Base-by-base conservation (phyloP, 345 rosid species). In the Syzygium jambos region DNA sequence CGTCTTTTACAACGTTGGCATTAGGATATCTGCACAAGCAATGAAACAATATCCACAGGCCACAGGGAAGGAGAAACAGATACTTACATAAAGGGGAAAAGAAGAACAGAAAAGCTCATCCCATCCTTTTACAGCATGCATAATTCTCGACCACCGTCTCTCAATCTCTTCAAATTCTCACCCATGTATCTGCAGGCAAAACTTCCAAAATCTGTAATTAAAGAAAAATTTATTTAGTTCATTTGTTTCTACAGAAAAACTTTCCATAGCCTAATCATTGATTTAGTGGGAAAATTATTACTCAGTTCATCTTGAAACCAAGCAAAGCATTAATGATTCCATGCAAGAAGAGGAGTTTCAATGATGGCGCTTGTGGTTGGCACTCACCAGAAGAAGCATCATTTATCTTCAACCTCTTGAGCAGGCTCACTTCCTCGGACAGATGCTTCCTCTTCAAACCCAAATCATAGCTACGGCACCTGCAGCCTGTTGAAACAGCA, bases 371-470 rank as follows among this genome's bases (percentile, higher is more conserved):
- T 4, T 55, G 61, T 16, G 22, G 27, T 41, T 34, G 34, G 43
- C 29, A 56, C 63, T 53, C 53, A 91, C 93, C 93, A 88, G 91
- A 85, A 65, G 30, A 57, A 29, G 77, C 43, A 17, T 91, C 94
- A 73, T 88, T 90, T 73, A 88, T 90, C 91, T 90, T 97, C n/a
- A 90, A 89, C 91, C 90, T 95, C 94, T 94, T 93, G 73, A 88
- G 88, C 21, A 91, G 91, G 55, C 73, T 83, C 27, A 88, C 85
- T 84, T 93, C 92, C 88, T 92, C 94, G 86, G 86, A 38, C 57
- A 88, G 57, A 11, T 91, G 90, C 89, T 92, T 93, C 91, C 98
- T 94, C 92, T 95, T 95, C 51, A 83, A 86, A 61, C 92, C 92
- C 52, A 85, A 27, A 9, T 27, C 38, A 23, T 88, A 73, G 82